Base-by-base conservation (phyloP, 495 filamentous ascomycete genomes). In the Staphylotrichum tortipilum region DNA sequence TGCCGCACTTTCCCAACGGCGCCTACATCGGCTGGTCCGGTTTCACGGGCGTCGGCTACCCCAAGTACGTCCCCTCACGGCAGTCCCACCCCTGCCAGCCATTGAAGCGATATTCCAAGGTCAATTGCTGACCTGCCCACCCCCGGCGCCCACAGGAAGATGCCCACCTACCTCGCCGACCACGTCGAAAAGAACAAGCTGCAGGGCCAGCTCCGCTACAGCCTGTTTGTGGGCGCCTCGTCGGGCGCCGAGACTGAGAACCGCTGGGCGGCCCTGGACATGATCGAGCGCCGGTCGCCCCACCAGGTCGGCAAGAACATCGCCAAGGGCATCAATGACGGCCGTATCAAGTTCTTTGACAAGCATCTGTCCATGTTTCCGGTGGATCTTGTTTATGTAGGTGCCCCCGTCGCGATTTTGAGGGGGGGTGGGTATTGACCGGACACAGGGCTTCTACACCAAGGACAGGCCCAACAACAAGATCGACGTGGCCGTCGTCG, bases 321-420 rank as follows among this genome's bases (percentile, higher is more conserved):
- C 50, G 77, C 88, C 41, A 91, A 88, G 72, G 88, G 89, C 3
- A 94, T 95, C 68, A 95, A 95, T 62, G 80, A 81, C 53, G 89
- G 88, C 11, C 78, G 82, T 46, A 95, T 95, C 56, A 84, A 89
- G 38, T 95, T 95, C 69, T 94, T 94, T 51, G 89, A 95, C 62
- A 87, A 94, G 69, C 89, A 95, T 73, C 64, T 95, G 56, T 85
- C 81, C 68, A 94, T 94, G 88, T 95, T 95, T 66, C 89, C 89
- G 21, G 79, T 83, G 36, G 89, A 95, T 70, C 69, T 95, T 54
- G 82, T 91, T 47, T 88, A 88, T 61, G 58, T 61, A 61, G 9
- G 58, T 6, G 24, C 7, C 6, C 29, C 17, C 21, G 3, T 18
- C 3, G 11, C 3, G 29, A 41, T 8, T 24, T 22, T 35, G 21